Evolutionary conservation across 169 alveolate genomes (phyloP), one percentile per base, ranked within the genome.

Genomic region (Plasmodium chabaudi): DNA sequence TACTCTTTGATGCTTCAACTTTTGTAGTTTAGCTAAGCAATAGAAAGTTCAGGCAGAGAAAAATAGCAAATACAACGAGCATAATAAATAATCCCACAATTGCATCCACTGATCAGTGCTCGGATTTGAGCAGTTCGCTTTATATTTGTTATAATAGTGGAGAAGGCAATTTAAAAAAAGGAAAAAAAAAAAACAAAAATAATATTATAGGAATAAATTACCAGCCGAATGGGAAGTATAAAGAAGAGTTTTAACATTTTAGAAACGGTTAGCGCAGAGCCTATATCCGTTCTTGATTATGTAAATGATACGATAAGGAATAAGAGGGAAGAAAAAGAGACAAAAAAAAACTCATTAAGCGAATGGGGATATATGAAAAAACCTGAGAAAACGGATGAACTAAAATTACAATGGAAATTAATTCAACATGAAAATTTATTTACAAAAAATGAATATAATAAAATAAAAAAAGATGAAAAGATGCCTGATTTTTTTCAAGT

Each of bases 401-500:
- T 86, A 59, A 86, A 86, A 39, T 51, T 86, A 42, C 82, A 86
- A 25, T 86, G 91, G 91, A 70, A 69, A n/a, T 64, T 86, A 51
- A 39, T 86, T 34, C 91, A 86, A 23, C 91, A 86, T 57, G 73
- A 55, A 17, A 86, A 86, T 70, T 69, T 86, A 57, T 63, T 49
- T n/a, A 53, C 69, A 69, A 70, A 53, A 13, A 27, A 55, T 57
- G 86, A 68, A 56, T 86, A 86, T 53, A 44, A 86, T 15, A 86
- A 86, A 59, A 64, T 86, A 69, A 86, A 86, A 34, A 86, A 69
- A 64, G 91, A 86, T 70, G 91, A 86, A 21, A 86, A 86, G 19
- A 86, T 86, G 91, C 91, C 91, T 1, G 19, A 86, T 0, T 86
- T 63, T 86, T 86, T 86, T 70, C 91, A 86, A 70, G 91, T 86